Percentiles rank a stretch among this genome's conserved stretches.
Evolutionary conservation across 345 rosid genomes (phyloP).

Genomic region (Hypericum androsaemum): DNA sequence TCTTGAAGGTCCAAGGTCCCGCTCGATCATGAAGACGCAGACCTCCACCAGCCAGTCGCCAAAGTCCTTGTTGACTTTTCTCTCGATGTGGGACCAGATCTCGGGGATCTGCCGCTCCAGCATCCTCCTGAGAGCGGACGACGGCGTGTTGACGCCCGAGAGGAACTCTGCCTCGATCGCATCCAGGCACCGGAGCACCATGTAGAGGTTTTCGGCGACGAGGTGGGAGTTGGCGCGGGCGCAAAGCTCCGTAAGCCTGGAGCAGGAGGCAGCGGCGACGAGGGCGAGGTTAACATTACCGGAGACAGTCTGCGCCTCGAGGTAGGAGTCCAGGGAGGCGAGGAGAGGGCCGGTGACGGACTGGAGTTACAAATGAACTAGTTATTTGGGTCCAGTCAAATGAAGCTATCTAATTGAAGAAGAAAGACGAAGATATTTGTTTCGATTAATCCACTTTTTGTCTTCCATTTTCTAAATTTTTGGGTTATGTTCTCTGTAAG

Average conservation of each 20-base stretch:
- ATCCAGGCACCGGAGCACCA: slow-evolving; percentile 78
- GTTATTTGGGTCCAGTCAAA: slow-evolving; percentile 77
- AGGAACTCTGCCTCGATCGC: slow-evolving; percentile 56
- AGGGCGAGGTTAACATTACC: slow-evolving; percentile 67
- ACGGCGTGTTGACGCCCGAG: slow-evolving; percentile 58
- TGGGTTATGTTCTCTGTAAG: no score
- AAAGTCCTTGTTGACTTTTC: slow-evolving; percentile 74
- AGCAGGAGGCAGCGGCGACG: no score
- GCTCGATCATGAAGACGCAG: slow-evolving; percentile 79
- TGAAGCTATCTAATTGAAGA: slow-evolving; percentile 77
- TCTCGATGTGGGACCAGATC: slow-evolving; percentile 65
- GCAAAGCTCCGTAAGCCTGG: slow-evolving; percentile 67
- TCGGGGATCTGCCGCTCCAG: slow-evolving; percentile 75
- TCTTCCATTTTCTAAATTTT: no score
- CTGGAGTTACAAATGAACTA: slow-evolving; percentile 76
- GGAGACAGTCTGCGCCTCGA: slow-evolving; percentile 64
- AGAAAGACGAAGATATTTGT: no score
- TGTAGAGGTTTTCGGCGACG: slow-evolving; percentile 51
- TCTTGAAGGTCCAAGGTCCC: slow-evolving; percentile 81
- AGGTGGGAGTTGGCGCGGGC: slow-evolving; percentile 67
- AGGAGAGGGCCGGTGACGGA: slow-evolving; percentile 76
- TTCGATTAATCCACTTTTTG: no score
- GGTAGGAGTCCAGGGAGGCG: slow-evolving; percentile 55
- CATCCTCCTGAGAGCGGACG: no score
- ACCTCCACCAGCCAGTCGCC: slow-evolving; percentile 97